A percentile compares a stretch with the other conserved stretches of the same genome.
Evolutionary conservation across 2,329 filamentous ascomycete genomes (phyloP).

Genomic region (Thermothelomyces thermophilus): DNA sequence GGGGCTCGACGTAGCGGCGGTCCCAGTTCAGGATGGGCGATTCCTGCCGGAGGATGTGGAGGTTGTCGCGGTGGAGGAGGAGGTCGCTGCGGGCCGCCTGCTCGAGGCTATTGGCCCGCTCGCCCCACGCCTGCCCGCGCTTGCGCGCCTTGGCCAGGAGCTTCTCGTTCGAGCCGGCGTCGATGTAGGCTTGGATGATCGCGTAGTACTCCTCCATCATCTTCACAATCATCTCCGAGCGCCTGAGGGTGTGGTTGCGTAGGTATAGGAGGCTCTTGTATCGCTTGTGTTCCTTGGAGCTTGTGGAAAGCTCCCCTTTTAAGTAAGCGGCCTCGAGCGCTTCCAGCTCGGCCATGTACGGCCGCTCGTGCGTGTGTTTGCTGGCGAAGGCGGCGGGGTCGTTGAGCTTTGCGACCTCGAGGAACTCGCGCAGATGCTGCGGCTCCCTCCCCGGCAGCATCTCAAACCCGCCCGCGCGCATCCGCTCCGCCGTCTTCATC

Average conservation of each 20-base stretch:
- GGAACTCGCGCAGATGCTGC: constrained; percentile 24
- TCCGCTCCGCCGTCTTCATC: constrained; percentile 36
- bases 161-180: constrained; percentile 9
- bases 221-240: constrained; percentile 16
- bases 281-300: neutral
- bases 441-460: constrained; percentile 43
- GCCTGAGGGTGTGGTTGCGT: constrained; percentile 13
- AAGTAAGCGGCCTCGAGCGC: constrained; percentile 31
- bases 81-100: constrained; percentile 33
- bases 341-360: constrained; percentile 38
- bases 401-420: constrained; percentile 14
- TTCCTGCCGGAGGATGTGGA: constrained; percentile 42
- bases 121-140: constrained; percentile 29
- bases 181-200: constrained; percentile 17
- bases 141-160: constrained; percentile 11
- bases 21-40: constrained; percentile 60
- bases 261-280: constrained; percentile 17
- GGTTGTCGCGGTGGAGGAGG: constrained; percentile 44
- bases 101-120: constrained; percentile 29
- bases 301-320: constrained; percentile 10
- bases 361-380: constrained; percentile 30
- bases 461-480: constrained; percentile 37
- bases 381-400: constrained; percentile 13
- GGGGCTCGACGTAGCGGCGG: constrained; percentile 61
- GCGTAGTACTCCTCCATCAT: constrained; percentile 32